Evolutionary conservation across 1,284 basidiomycete species (phyloP), one percentile per base, ranked within the genome.

Genomic region (Ustilago esculenta): DNA sequence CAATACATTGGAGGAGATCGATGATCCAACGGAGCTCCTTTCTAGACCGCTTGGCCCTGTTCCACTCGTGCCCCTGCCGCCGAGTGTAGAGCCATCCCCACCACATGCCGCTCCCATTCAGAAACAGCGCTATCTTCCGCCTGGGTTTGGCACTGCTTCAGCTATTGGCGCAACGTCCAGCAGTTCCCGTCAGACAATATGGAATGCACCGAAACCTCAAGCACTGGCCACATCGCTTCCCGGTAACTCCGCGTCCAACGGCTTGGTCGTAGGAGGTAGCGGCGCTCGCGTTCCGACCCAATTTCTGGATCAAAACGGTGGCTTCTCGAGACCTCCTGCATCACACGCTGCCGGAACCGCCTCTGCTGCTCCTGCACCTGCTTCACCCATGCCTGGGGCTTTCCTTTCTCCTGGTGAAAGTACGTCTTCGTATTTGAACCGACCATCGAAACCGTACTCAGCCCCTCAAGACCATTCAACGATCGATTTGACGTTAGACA

Each of bases 271-370:
- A 10, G 61, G 71, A 5, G 75, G 75, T 21, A 75, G 73, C 41
- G 75, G 75, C 12, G 75, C 75, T 17, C 63, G 75, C 21, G 75
- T 77, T 2, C 75, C 75, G 2, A 77, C 70, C 8, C 54, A 63
- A 24, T 71, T 77, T 34, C 56, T 75, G 27, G 70, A 75, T 30
- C 30, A 32, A 3, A 44, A 52, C 20, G 75, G 75, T 3, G 57
- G 47, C 36, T 75, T 73, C 40, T 43, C 59, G 12, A 30, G 56
- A 12, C 45, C 36, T 12, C 15, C 45, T 2, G 42, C 44, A 15
- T 21, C 53, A 5, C 47, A 32, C 7, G 29, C 25, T 3, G 27
- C 30, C 10, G 23, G 29, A 12, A 4, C 24, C 30, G 21, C 18
- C 25, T 33, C 39, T 18, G 21, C 30, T 14, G 17, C 18, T 17